phyloP scores from a whole-genome alignment of 441 rosid genomes.

The Kokia cookei region DNA sequence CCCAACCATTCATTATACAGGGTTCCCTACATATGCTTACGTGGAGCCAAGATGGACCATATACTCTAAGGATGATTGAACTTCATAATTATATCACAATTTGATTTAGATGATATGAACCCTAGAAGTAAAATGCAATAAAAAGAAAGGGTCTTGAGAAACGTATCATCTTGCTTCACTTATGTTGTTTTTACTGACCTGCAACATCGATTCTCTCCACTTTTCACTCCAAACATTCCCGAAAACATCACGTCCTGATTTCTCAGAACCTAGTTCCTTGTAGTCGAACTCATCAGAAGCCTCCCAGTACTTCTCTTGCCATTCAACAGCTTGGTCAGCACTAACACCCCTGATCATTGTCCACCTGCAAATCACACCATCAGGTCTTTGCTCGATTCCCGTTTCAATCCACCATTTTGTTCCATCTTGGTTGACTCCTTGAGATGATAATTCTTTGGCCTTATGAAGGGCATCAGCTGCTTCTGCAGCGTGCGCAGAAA shows the following conservation, averaged over 20 bases:
- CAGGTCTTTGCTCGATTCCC: slow-evolving; percentile 67
- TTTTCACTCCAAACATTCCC: slow-evolving; percentile 89
- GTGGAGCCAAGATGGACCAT: neutral
- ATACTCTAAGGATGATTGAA: neutral
- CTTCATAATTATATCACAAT: neutral
- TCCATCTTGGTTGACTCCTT: slow-evolving; percentile 57
- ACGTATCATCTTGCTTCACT: neutral
- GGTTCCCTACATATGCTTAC: neutral
- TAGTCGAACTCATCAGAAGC: slow-evolving; percentile 87
- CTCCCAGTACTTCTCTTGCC: slow-evolving; percentile 98
- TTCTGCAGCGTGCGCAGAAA: slow-evolving; percentile 65
- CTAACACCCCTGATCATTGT: slow-evolving; percentile 83
- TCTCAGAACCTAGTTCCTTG: slow-evolving; percentile 95
- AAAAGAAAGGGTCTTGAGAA: neutral
- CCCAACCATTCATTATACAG: neutral
- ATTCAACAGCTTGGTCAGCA: slow-evolving; percentile 70
- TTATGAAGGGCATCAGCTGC: slow-evolving; percentile 62
- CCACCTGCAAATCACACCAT: slow-evolving; percentile 92
- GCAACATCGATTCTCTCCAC: slow-evolving; percentile 89
- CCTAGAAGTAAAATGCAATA: neutral
- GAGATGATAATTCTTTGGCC: slow-evolving; percentile 35
- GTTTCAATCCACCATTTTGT: slow-evolving; percentile 90
- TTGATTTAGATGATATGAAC: neutral
- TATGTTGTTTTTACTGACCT: slow-evolving; percentile 41
- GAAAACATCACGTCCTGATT: slow-evolving; percentile 78